Evolutionary conservation across 306 rosid species (phyloP), one percentile per base, ranked within the genome.

Genomic region (Begonia peltatifolia): DNA sequence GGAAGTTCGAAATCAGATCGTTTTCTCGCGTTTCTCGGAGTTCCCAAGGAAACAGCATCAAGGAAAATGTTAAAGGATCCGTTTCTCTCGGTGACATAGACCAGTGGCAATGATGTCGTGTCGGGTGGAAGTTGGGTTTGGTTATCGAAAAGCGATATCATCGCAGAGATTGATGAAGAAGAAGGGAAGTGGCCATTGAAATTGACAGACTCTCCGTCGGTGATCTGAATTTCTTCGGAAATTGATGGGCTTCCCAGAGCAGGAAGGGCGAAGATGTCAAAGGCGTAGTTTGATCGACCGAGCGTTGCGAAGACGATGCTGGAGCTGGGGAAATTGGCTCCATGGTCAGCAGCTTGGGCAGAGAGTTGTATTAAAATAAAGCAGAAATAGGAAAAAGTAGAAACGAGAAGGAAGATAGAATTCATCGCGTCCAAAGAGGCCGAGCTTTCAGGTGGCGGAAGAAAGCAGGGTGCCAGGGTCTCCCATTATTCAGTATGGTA

Each of bases 101-200:
- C 62, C 55, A 89, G 60, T 11, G 73, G 77, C 10, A 80, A 56
- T 41, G 75, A 59, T 5, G 70, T 59, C 2, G 67, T 42, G 14
- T 56, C 41, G 18, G 68, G 10, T 22, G 55, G 41, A 55, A 70
- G 18, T 11, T 52, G 9, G 8, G 80, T 20, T 9, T 52, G 53
- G 13, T 82, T 74, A 47, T 71, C 62, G 20, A 57, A 42, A 38
- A 54, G 49, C 35, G 75, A 66, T 51, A 44, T 20, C 42, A 76
- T 62, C 9, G 48, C 10, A 35, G 73, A 22, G 35, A 61, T 43
- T 1, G 80, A 59, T 0, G 70, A 42, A 1, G 75, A 42, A 30
- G 75, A 62, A 48, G 77, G 82, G 64, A 90, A 85, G n/a, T 85
- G 78, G 62, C 97, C 97, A 52, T 90, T 90, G 53, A 76, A 90